A percentile compares a stretch with the other conserved stretches of the same genome.
Conservation (phyloP, 148 eudicot genomes). For the Linanthus parryae region DNA sequence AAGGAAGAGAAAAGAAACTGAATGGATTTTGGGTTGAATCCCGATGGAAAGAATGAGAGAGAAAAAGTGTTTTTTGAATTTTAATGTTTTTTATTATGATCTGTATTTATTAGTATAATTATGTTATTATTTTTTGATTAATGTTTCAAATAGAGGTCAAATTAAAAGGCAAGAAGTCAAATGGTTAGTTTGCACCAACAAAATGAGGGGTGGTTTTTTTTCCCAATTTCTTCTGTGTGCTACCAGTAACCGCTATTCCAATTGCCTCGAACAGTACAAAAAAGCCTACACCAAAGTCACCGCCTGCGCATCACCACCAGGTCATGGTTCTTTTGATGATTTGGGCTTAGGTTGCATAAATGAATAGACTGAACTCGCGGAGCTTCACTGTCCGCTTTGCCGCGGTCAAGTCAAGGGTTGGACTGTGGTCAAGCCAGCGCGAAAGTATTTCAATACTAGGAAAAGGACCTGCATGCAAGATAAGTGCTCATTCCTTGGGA, state of each 20-base stretch:
- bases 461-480: conserved; percentile 67
- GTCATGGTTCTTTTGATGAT: conserved; percentile 6
- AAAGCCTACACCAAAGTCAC: conserved; percentile 43
- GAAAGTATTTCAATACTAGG: conserved; percentile 52
- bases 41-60: no score
- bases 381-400: conserved; percentile 73
- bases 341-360: conserved; percentile 15
- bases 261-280: conserved; percentile 43
- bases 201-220: no score
- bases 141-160: no score
- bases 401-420: conserved; percentile 94
- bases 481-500: conserved; percentile 60
- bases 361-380: conserved; percentile 31
- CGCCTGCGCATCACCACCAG: conserved; percentile 11
- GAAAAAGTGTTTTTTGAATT: no score
- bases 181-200: no score
- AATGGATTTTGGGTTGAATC: no score
- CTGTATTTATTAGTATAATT: no score
- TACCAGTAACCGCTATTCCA: conserved; percentile 40
- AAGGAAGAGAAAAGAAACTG: no score
- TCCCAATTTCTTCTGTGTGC: no score
- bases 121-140: no score
- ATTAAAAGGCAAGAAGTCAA: no score
- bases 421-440: conserved; percentile 70
- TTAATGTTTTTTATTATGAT: no score